These are phyloP conservation scores for Glycyrrhiza uralensis DNA, from an alignment of 306 rosid species.

Conservation along the genomic window DNA sequence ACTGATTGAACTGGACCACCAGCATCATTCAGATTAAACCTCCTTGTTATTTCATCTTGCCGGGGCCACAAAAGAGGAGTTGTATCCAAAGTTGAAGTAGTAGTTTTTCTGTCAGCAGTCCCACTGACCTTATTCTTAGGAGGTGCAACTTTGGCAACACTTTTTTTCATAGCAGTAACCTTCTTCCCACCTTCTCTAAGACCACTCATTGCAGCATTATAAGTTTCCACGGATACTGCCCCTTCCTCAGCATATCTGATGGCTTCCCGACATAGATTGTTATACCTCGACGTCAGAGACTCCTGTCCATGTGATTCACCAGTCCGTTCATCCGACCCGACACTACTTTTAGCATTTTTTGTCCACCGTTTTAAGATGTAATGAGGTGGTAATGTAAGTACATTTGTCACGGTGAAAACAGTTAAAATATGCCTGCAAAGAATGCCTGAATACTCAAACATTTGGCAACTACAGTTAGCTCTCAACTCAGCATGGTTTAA, in stretches of 20 bases:
- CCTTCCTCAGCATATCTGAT: conserved; percentile 90
- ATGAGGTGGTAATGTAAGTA: conserved; percentile 78
- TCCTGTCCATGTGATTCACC: conserved; percentile 61
- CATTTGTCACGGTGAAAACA: conserved; percentile 83
- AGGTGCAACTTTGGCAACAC: conserved; percentile 65
- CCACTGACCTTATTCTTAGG: conserved; percentile 57
- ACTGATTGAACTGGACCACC: conserved; percentile 59
- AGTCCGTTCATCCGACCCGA: conserved; percentile 55
- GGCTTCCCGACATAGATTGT: conserved; percentile 75
- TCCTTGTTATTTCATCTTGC: conserved; percentile 67
- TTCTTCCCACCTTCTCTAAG: conserved; percentile 77
- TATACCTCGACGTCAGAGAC: conserved; percentile 62
- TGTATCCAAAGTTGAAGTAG: conserved; percentile 50
- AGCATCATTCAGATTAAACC: conserved; percentile 76
- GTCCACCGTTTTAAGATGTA: conserved; percentile 57
- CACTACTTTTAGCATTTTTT: conserved; percentile 55
- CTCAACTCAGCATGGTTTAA: conserved; percentile 70
- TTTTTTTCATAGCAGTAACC: conserved; percentile 60
- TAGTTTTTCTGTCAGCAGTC: conserved; percentile 52
- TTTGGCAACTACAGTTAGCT: conserved; percentile 71
- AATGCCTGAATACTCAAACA: conserved; percentile 64
- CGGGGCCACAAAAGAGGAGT: conserved; percentile 89
- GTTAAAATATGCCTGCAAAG: conserved; percentile 90
- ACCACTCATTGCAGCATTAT: conserved; percentile 62
- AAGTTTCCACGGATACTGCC: conserved; percentile 70